Percentiles rank a stretch among this genome's conserved stretches.
Evolutionary conservation across 441 rosid genomes (phyloP).

Genomic region (Adansonia madagascariensis): DNA sequence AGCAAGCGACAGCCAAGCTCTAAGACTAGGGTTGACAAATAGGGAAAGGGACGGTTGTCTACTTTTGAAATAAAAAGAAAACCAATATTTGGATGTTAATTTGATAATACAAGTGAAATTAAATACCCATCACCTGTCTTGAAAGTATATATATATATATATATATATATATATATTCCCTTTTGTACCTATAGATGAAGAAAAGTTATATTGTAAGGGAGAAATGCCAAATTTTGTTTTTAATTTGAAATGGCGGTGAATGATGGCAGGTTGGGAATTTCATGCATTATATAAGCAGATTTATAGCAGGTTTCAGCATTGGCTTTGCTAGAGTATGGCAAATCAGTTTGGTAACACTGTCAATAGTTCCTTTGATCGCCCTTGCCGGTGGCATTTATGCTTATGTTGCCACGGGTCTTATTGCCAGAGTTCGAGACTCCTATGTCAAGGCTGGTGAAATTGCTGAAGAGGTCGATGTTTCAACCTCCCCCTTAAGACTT

Average conservation of each 20-base stretch:
- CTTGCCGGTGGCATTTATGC: constrained; percentile 93
- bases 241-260: constrained; percentile 10
- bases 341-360: constrained; percentile 88
- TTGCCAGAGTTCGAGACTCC: constrained; percentile 75
- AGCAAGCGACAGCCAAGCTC: too few species aligned
- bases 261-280: constrained; percentile 85
- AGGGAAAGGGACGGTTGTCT: not conserved
- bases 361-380: constrained; percentile 92
- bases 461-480: constrained; percentile 80
- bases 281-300: constrained; percentile 90
- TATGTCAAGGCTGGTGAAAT: constrained; percentile 94
- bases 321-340: constrained; percentile 92
- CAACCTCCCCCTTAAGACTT: not conserved
- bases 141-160: too few species aligned
- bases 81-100: not conserved
- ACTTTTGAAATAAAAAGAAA: not conserved
- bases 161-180: not conserved
- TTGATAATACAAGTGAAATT: not conserved
- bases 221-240: not conserved
- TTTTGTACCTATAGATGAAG: not conserved
- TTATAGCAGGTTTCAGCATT: constrained; percentile 77
- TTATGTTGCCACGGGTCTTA: constrained; percentile 76
- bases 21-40: not conserved
- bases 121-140: not conserved
- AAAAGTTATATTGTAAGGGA: not conserved